Percentiles rank a stretch among this genome's conserved stretches.
phyloP scores from a whole-genome alignment of 345 rosid species.

The Crucihimalaya himalaica region DNA sequence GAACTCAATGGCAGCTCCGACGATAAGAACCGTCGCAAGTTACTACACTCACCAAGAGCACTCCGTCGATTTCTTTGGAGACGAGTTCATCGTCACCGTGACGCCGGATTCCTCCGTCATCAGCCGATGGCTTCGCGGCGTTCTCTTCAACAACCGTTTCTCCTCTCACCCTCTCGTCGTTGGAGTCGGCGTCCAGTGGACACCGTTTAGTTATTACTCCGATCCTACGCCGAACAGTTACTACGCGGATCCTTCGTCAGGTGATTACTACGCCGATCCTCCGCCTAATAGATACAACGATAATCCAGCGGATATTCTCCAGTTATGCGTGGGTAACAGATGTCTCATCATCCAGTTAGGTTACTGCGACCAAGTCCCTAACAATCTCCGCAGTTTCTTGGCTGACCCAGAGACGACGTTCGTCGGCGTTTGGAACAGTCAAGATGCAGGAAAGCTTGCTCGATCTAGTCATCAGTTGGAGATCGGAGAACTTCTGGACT shows the following conservation, averaged over 20 bases:
- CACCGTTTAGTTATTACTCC: not conserved
- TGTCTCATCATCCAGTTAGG: slow-evolving; percentile 7
- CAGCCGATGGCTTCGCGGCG: not conserved
- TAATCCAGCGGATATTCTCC: slow-evolving; percentile 4
- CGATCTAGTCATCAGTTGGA: slow-evolving; percentile 3
- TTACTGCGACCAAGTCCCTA: slow-evolving; percentile 21
- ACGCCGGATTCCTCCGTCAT: not conserved
- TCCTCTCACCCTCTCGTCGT: slow-evolving; percentile 16
- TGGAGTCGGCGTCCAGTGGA: slow-evolving; percentile 20
- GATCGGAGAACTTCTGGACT: slow-evolving; percentile 35
- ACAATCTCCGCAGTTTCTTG: not conserved
- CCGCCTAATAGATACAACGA: not conserved
- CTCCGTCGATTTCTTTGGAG: not conserved
- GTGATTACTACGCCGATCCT: not conserved
- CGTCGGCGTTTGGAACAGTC: slow-evolving; percentile 14
- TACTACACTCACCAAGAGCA: not conserved
- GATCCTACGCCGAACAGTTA: not conserved
- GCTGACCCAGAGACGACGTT: slow-evolving; percentile 10
- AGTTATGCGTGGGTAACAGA: not conserved
- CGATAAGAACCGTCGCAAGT: slow-evolving; percentile 7
- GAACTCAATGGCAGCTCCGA: not conserved
- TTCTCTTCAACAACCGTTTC: not conserved
- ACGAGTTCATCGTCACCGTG: slow-evolving; percentile 2
- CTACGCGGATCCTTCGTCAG: not conserved
- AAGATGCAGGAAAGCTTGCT: slow-evolving; percentile 36